Evolutionary conservation across 441 rosid species (phyloP).

Genomic region (Croton laevigatus): DNA sequence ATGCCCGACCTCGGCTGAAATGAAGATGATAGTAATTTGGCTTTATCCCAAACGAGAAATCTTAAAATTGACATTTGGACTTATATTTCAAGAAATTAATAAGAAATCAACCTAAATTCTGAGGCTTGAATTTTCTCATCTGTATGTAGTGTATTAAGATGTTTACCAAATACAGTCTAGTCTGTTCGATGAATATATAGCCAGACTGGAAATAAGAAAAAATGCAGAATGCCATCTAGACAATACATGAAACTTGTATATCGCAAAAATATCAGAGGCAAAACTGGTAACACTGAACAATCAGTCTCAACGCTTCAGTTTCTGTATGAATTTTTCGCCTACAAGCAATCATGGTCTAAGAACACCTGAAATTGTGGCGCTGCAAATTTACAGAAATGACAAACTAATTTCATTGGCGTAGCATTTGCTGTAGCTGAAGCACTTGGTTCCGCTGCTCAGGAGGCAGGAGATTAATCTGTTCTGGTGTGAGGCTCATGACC

Average conservation of each 20-base stretch:
- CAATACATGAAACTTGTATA: too few relatives aligned
- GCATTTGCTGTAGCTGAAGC: conserved; percentile 92
- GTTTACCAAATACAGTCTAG: background rate
- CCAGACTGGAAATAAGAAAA: background rate
- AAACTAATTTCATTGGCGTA: conserved; percentile 55
- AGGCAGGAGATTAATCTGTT: conserved; percentile 83
- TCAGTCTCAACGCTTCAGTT: background rate
- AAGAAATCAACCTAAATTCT: background rate
- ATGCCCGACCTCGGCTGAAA: too few relatives aligned
- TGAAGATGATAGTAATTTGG: too few relatives aligned
- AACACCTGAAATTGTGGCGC: background rate
- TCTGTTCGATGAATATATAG: background rate
- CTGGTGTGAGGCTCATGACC: conserved; percentile 95
- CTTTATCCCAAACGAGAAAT: too few relatives aligned
- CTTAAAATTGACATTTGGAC: too few relatives aligned
- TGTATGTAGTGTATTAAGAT: too few relatives aligned
- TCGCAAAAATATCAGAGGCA: too few relatives aligned
- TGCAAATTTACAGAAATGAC: background rate
- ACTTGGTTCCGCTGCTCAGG: conserved; percentile 90
- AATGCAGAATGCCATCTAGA: background rate
- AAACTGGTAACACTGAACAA: background rate
- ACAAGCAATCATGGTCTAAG: background rate
- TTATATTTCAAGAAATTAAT: background rate
- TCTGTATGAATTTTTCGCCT: background rate
- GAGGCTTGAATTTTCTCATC: background rate